Percentiles rank a stretch among this genome's conserved stretches.
phyloP scores from a whole-genome alignment of 164 flowering plant species.

The Hamamelis virginiana region DNA sequence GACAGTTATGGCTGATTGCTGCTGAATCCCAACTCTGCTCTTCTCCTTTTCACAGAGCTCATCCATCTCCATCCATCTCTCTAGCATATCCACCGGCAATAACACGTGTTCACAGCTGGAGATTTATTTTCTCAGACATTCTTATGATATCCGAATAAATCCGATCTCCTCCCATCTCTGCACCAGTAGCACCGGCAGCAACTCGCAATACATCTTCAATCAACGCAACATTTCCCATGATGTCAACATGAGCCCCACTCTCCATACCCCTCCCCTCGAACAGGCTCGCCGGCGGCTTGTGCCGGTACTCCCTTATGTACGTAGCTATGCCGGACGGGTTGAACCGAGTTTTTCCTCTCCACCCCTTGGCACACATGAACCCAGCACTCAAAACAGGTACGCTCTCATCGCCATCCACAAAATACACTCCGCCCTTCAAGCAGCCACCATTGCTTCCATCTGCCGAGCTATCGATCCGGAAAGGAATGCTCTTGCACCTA shows the following conservation, averaged over 20 bases:
- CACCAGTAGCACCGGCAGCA: conserved; percentile 67
- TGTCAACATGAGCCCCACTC: conserved; percentile 76
- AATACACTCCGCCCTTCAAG: conserved; percentile 54
- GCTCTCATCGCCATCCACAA: conserved; percentile 71
- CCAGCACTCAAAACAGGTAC: conserved; percentile 75
- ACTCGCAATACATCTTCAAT: conserved; percentile 68
- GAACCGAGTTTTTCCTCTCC: conserved; percentile 68
- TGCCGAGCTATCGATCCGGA: conserved; percentile 58
- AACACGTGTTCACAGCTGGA: conserved; percentile 32
- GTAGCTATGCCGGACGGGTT: conserved; percentile 69
- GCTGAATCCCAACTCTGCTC: neutral
- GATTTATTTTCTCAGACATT: conserved; percentile 53
- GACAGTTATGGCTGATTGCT: neutral
- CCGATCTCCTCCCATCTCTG: conserved; percentile 61
- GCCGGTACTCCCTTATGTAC: conserved; percentile 58
- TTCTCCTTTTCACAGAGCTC: too few relatives aligned
- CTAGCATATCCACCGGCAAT: too few relatives aligned
- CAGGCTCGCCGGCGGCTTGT: conserved; percentile 57
- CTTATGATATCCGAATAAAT: conserved; percentile 57
- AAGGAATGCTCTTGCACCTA: conserved; percentile 66
- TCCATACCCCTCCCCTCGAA: conserved; percentile 64
- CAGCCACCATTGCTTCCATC: conserved; percentile 41
- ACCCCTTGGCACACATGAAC: conserved; percentile 83
- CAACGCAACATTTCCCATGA: conserved; percentile 75
- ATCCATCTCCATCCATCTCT: too few relatives aligned